phyloP scores from a whole-genome alignment of 1,139 yeast species.

The Waltiozyma sp. region DNA sequence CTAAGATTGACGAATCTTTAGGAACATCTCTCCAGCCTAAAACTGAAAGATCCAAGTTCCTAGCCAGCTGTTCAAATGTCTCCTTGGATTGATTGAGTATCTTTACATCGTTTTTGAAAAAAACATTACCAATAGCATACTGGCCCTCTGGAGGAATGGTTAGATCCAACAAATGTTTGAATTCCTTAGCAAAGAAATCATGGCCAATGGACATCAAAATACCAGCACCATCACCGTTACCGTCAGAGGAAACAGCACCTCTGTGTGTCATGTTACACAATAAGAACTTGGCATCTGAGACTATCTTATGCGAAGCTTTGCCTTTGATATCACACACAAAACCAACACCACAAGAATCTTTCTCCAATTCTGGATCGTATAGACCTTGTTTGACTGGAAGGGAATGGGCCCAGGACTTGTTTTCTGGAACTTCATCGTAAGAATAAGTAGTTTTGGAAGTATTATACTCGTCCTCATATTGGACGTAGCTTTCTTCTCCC shows the following conservation, averaged over 20 bases:
- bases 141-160: conserved; percentile 69
- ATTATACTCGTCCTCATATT: background rate
- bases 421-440: conserved; percentile 63
- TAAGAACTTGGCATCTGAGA: conserved; percentile 78
- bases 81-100: conserved; percentile 56
- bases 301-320: conserved; percentile 76
- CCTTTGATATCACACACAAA: conserved; percentile 95
- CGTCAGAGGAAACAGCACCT: conserved; percentile 94
- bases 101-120: conserved; percentile 64
- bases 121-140: conserved; percentile 90
- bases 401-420: conserved; percentile 85
- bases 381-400: conserved; percentile 83
- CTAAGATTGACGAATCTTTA: conserved; percentile 82
- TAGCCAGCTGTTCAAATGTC: conserved; percentile 75
- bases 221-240: conserved; percentile 99
- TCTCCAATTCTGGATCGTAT: conserved; percentile 87
- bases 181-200: conserved; percentile 74
- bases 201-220: conserved; percentile 90
- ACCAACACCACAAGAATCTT: conserved; percentile 98
- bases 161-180: conserved; percentile 49
- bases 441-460: conserved; percentile 27
- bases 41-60: conserved; percentile 64
- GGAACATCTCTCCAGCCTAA: conserved; percentile 97
- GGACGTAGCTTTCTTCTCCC: background rate
- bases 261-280: conserved; percentile 97